Conservation (phyloP, 345 rosid species). For the Pugionium cornutum region DNA sequence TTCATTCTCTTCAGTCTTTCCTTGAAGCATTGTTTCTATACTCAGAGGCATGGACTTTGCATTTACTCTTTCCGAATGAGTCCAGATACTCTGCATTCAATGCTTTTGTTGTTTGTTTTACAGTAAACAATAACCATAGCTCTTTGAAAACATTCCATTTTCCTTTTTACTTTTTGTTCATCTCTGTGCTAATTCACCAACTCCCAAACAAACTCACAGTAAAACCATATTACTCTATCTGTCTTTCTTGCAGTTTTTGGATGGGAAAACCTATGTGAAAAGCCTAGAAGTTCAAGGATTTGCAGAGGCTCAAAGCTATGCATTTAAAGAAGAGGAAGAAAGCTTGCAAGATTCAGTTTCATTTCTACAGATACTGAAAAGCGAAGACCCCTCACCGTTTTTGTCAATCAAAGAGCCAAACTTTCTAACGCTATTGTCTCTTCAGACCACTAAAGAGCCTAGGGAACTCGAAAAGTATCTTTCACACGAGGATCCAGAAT, state of each 20-base stretch:
- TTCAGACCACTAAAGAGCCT: conserved; percentile 56
- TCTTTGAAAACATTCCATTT: too few relatives aligned
- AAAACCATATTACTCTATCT: conserved; percentile 24
- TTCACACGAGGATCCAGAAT: conserved; percentile 44
- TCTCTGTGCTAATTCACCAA: conserved; percentile 29
- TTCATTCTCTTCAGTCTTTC: conserved; percentile 18
- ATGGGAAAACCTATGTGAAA: conserved; percentile 44
- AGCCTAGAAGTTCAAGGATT: conserved; percentile 35
- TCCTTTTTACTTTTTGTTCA: too few relatives aligned
- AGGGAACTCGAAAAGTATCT: conserved; percentile 62
- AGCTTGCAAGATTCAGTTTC: conserved; percentile 58
- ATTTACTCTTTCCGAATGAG: too few relatives aligned
- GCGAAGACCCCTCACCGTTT: conserved; percentile 46
- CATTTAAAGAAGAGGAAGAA: conserved; percentile 46
- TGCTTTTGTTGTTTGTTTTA: conserved; percentile 48
- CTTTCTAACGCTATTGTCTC: conserved; percentile 56
- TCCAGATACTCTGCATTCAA: conserved; percentile 46
- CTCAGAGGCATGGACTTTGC: too few relatives aligned
- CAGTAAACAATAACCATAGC: too few relatives aligned
- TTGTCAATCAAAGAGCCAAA: conserved; percentile 48
- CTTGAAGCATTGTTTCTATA: conserved; percentile 8
- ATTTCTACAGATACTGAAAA: conserved; percentile 74
- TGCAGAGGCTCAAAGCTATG: conserved; percentile 34
- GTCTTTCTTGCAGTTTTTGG: conserved; percentile 50
- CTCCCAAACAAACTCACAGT: conserved; percentile 30